Base-by-base conservation (phyloP, 2,329 filamentous ascomycete genomes). In the Myriosclerotinia curreyana region DNA sequence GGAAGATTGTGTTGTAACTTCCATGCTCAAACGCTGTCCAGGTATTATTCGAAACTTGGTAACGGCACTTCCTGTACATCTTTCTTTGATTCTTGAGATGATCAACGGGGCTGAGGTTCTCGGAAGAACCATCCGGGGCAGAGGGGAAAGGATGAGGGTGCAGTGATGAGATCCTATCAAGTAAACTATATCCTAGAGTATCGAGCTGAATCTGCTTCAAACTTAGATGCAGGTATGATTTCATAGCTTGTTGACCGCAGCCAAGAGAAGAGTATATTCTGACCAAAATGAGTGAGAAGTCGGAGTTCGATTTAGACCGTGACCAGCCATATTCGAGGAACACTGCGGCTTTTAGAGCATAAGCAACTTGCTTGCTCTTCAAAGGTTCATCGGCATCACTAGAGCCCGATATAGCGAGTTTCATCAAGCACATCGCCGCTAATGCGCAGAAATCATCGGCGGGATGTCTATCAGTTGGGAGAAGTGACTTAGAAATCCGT, bases 171-270 rank as follows among this genome's bases (percentile, higher is more conserved):
- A 78, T 74, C 48, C 77, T 70, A 55, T 77, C 75, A 48, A 78
- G 72, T 1, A 78, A 62, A 31, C 71, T 73, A 58, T 77, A 76
- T 8, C 75, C 74, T 56, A 79, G 62, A 2, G 77, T 78, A 65
- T 77, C 76, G 42, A 75, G 71, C 65, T 79, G 77, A 48, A 78
- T 73, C 64, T 78, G 75, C 61, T 79, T 79, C 58, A 77, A 70
- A 50, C 71, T 71, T 28, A 79, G 68, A 49, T 74, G 71, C 50
- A 75, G 69, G 59, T 77, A 78, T 52, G 74, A 69, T 60, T 73
- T 71, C 70, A 76, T 71, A 25, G 77, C 77, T 31, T 75, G 69
- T 9, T 74, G 74, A 12, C 74, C 73, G 65, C 74, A 74, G 6
- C 77, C 77, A 34, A 78, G 67, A 38, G 74, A 72, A 34, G 71